A percentile compares a stretch with the other conserved stretches of the same genome.
Evolutionary conservation across 805 yeast genomes (phyloP).

Genomic region (Barnettozyma populi): DNA sequence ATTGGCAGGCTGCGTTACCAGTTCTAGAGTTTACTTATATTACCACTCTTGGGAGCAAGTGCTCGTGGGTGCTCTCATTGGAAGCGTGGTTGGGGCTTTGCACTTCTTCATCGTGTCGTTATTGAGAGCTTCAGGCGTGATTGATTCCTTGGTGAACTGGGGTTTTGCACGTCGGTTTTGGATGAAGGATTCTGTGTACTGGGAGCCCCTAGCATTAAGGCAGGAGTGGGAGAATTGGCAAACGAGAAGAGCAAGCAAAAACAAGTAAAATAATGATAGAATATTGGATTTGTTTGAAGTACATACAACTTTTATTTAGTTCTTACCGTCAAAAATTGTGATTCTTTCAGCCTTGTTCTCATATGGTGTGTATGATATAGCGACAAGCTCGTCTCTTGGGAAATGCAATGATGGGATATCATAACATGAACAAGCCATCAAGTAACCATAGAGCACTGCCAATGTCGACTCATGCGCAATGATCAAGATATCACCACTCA

Average conservation of each 20-base stretch:
- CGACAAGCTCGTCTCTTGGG: constrained; percentile 78
- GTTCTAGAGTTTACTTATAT: constrained; percentile 68
- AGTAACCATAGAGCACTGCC: constrained; percentile 85
- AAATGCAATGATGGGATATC: constrained; percentile 81
- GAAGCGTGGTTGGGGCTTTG: constrained; percentile 49
- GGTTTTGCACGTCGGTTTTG: constrained; percentile 44
- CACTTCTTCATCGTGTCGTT: constrained; percentile 51
- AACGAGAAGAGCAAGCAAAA: constrained; percentile 17
- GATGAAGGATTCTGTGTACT: constrained; percentile 57
- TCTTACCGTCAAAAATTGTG: constrained; percentile 26
- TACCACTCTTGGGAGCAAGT: constrained; percentile 79
- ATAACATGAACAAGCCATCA: constrained; percentile 84
- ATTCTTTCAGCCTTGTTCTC: constrained; percentile 61
- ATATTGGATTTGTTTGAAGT: not conserved
- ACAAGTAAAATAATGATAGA: constrained; percentile 1
- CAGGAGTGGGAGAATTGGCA: constrained; percentile 39
- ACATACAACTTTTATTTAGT: not conserved
- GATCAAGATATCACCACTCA: constrained; percentile 79
- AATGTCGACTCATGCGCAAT: constrained; percentile 92
- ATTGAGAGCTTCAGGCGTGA: constrained; percentile 60
- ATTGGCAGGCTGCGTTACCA: constrained; percentile 42
- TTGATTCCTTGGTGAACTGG: constrained; percentile 59
- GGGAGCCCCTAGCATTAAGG: constrained; percentile 39
- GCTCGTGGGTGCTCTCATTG: constrained; percentile 61
- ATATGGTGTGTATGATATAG: constrained; percentile 83